These are phyloP conservation scores for Pythium rishiriense DNA, from an alignment of 352 stramenopile genomes.

Conservation along the genomic window DNA sequence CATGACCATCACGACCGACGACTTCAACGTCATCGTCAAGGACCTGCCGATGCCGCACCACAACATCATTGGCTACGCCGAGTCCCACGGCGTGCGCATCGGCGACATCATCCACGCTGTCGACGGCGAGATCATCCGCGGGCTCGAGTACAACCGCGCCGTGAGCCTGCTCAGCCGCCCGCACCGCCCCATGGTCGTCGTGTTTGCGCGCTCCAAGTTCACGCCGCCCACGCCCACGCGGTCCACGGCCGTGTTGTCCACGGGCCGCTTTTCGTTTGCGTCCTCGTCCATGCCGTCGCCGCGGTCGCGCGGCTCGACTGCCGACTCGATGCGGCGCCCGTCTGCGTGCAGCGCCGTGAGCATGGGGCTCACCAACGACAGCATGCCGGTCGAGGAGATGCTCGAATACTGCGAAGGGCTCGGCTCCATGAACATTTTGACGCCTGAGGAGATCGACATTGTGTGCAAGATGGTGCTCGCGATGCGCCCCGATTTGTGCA, in stretches of 20 bases:
- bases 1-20: constrained; percentile 86
- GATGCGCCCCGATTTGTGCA: constrained; percentile 74
- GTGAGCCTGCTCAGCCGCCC: constrained; percentile 74
- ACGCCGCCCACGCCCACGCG: constrained; percentile 58
- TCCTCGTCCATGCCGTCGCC: constrained; percentile 72
- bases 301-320: constrained; percentile 26
- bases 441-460: constrained; percentile 63
- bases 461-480: constrained; percentile 78
- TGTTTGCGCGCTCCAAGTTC: constrained; percentile 75
- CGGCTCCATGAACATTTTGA: constrained; percentile 49
- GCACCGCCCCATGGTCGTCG: constrained; percentile 72
- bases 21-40: constrained; percentile 85
- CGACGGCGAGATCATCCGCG: constrained; percentile 76
- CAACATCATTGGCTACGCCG: constrained; percentile 83
- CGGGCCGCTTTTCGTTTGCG: constrained; percentile 66
- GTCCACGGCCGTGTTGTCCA: constrained; percentile 31
- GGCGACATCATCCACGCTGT: constrained; percentile 80
- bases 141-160: constrained; percentile 78
- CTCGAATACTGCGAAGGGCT: constrained; percentile 82
- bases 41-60: constrained; percentile 78
- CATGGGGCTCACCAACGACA: constrained; percentile 46
- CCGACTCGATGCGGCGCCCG: constrained; percentile 18
- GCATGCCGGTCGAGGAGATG: constrained; percentile 73
- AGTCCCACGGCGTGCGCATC: constrained; percentile 79
- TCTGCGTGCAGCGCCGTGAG: constrained; percentile 28